phyloP scores from a whole-genome alignment of 108 stramenopile species.

The Skeletonema grethae region DNA sequence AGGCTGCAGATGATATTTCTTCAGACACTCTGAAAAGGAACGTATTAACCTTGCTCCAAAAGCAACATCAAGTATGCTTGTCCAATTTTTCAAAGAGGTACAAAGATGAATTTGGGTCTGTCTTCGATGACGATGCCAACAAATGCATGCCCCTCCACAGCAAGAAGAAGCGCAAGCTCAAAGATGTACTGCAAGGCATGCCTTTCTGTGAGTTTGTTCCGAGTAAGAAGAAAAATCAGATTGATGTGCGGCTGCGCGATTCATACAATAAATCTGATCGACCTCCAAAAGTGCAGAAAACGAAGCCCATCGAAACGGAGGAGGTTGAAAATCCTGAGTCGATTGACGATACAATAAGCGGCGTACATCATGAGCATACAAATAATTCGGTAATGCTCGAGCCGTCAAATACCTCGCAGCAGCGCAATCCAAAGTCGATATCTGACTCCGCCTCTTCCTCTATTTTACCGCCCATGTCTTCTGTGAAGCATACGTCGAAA shows the following conservation, averaged over 20 bases:
- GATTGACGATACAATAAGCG: neutral
- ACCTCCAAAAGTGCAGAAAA: neutral
- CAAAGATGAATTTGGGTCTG: constrained; percentile 8
- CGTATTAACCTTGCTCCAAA: neutral
- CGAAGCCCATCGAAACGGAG: neutral
- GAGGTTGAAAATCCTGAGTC: neutral
- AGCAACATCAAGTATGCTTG: neutral
- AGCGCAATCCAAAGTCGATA: neutral
- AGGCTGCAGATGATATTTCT: neutral
- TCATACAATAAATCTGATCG: neutral
- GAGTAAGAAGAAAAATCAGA: neutral
- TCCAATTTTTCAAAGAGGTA: constrained; percentile 11
- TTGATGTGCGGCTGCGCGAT: neutral
- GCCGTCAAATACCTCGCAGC: neutral
- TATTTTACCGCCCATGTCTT: neutral
- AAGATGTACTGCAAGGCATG: constrained; percentile 8
- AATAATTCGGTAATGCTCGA: neutral
- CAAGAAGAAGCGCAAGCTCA: constrained; percentile 15
- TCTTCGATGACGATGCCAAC: constrained; percentile 2
- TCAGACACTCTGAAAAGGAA: neutral
- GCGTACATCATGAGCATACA: neutral
- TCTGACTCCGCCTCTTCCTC: neutral
- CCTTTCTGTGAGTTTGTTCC: constrained; percentile 3
- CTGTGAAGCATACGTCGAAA: neutral
- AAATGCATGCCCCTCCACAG: neutral